Base-by-base conservation (phyloP, 208 protist species). In the Strigomonas culicis region DNA sequence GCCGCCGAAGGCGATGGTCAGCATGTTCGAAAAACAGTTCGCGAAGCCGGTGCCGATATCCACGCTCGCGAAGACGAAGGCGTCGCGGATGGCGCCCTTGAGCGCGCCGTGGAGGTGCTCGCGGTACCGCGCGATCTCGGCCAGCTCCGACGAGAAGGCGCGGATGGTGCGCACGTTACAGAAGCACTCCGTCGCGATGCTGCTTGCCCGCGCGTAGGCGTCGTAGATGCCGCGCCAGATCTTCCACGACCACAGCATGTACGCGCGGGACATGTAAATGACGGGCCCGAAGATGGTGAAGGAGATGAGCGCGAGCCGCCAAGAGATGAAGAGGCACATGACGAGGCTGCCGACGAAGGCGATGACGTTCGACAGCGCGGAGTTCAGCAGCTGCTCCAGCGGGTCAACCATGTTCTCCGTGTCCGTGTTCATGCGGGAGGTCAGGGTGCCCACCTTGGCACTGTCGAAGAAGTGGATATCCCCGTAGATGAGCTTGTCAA, bases 161-260 rank as follows among this genome's bases (percentile, higher is more conserved):
- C 75, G 68, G n/a, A 86, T 78, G 32, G 79, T 86, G 72, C 79
- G 77, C 30, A 86, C 77, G 65, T 82, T 90, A 15, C 69, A 70
- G 70, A 90, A 82, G 17, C 74, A 67, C 60, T 86, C 79, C 4
- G 77, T 84, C 21, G 77, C 74, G 17, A 66, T 75, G 66, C 70
- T 74, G 60, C 76, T 84, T 30, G 70, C 75, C 70, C 79, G 65
- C 62, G 83, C 77, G 30, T 84, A 72, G 28, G 70, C 71, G 44
- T 90, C 83, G 70, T 73, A 81, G 27, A 79, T 69, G 39, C 75
- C 70, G 22, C 74, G 70, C 56, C 79, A 72, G 66, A 86, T 74
- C 50, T 70, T 57, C 13, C 67, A 56, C 7, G 75, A 77, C 72
- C 72, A 86, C 30, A 61, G 63, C 44, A 65, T 71, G 65, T 86